Conservation (phyloP, 768 basidiomycete genomes). For the Amanita thiersii region DNA sequence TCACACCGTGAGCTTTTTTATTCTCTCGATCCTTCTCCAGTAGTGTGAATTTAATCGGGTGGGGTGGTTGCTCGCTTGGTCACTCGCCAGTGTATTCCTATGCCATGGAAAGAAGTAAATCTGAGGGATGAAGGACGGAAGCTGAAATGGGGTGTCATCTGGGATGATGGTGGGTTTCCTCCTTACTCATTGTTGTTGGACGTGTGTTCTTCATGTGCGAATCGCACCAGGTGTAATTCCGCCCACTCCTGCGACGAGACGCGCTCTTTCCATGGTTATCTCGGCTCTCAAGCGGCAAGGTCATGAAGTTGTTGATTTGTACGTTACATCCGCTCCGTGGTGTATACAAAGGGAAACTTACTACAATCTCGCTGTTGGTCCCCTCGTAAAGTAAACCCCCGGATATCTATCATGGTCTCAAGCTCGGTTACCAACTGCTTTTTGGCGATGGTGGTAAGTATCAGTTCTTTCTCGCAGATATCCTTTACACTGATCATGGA, state of each 20-base stretch:
- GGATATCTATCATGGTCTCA: slow-evolving; percentile 39
- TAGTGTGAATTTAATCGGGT: too few species aligned
- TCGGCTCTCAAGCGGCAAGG: slow-evolving; percentile 48
- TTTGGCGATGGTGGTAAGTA: slow-evolving; percentile 49
- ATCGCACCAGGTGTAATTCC: slow-evolving; percentile 40
- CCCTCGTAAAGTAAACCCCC: slow-evolving; percentile 28
- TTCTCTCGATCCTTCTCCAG: slow-evolving; percentile 9
- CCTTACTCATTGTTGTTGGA: not conserved
- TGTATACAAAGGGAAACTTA: too few species aligned
- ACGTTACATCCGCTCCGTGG: slow-evolving; percentile 14
- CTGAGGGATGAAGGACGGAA: slow-evolving; percentile 39
- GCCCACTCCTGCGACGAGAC: slow-evolving; percentile 55
- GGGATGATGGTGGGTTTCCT: slow-evolving; percentile 46
- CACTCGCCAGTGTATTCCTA: slow-evolving; percentile 33
- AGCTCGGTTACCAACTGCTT: slow-evolving; percentile 43
- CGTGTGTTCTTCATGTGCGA: slow-evolving; percentile 1
- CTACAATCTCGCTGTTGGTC: not conserved
- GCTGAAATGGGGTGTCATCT: slow-evolving; percentile 54
- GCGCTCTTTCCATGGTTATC: slow-evolving; percentile 44
- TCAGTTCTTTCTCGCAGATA: slow-evolving; percentile 2
- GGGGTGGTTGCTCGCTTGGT: slow-evolving; percentile 1
- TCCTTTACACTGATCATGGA: slow-evolving; percentile 4
- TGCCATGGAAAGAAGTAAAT: slow-evolving; percentile 40
- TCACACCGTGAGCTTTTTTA: slow-evolving; percentile 43
- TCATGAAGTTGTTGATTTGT: slow-evolving; percentile 61